phyloP scores from a whole-genome alignment of 2,329 filamentous ascomycete species.

The Parastagonospora avenae region DNA sequence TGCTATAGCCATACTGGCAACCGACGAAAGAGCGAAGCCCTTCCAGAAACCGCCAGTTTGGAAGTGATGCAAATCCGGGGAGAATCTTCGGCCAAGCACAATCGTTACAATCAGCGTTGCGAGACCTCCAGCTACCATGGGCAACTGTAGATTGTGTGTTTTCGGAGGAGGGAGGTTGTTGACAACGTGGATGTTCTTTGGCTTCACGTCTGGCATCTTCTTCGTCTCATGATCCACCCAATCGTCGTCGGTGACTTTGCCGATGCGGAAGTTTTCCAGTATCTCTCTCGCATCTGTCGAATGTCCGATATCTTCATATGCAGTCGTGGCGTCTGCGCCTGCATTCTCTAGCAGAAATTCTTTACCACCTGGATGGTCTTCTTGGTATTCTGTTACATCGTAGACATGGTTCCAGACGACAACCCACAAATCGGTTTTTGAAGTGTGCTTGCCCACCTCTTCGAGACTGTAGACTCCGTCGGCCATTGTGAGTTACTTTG shows the following conservation, averaged over 20 bases:
- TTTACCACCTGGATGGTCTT: slow-evolving; percentile 61
- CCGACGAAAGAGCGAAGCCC: slow-evolving; percentile 14
- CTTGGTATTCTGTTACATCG: slow-evolving; percentile 62
- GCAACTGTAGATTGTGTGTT: slow-evolving; percentile 4
- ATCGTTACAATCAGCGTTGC: slow-evolving; percentile 6
- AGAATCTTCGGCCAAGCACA: slow-evolving; percentile 9
- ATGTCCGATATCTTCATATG: slow-evolving; percentile 53
- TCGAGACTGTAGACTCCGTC: slow-evolving; percentile 18
- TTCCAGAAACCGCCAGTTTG: slow-evolving; percentile 16
- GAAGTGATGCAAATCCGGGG: slow-evolving; percentile 10
- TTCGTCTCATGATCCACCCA: slow-evolving; percentile 32
- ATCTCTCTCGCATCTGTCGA: slow-evolving; percentile 54
- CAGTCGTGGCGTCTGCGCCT: slow-evolving; percentile 51
- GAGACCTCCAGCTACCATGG: slow-evolving; percentile 8
- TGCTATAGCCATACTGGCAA: slow-evolving; percentile 10
- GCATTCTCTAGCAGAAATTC: slow-evolving; percentile 50
- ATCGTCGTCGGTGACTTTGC: slow-evolving; percentile 17
- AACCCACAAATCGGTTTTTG: slow-evolving; percentile 58
- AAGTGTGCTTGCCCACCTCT: slow-evolving; percentile 56
- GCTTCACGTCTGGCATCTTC: slow-evolving; percentile 42
- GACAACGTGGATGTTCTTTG: slow-evolving; percentile 10
- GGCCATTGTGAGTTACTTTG: slow-evolving; percentile 7
- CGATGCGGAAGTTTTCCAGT: slow-evolving; percentile 45
- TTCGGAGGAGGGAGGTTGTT: slow-evolving; percentile 19
- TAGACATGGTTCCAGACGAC: slow-evolving; percentile 57